These are phyloP conservation scores for Hypoxylon fuscum DNA, from an alignment of 495 filamentous ascomycete genomes.

Conservation along the genomic window DNA sequence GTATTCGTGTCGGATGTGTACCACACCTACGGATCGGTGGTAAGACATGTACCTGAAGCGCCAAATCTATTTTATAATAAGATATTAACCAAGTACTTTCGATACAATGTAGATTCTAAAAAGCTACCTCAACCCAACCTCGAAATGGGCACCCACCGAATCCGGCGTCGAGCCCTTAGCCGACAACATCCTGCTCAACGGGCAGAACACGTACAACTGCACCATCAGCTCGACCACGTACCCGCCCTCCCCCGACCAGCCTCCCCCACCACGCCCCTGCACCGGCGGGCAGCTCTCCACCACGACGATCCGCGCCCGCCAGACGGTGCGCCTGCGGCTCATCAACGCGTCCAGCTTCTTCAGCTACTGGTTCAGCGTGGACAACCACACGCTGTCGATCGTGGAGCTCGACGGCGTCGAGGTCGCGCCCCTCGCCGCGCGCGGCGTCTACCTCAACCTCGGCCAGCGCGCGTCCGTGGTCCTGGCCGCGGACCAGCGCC, in stretches of 20 bases:
- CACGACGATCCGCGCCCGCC: constrained; percentile 18
- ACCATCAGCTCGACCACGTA: constrained; percentile 37
- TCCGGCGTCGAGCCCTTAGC: constrained; percentile 45
- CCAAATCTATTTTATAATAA: background rate
- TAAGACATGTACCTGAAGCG: constrained; percentile 21
- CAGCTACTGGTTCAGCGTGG: constrained; percentile 44
- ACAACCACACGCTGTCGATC: constrained; percentile 44
- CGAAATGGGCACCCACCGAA: constrained; percentile 42
- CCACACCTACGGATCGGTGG: constrained; percentile 39
- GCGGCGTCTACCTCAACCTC: constrained; percentile 44
- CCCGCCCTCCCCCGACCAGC: constrained; percentile 11
- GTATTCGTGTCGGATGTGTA: constrained; percentile 44
- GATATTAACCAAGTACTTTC: background rate
- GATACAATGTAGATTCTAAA: constrained; percentile 24
- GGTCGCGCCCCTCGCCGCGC: constrained; percentile 35
- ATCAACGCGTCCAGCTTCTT: constrained; percentile 43
- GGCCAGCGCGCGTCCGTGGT: constrained; percentile 43
- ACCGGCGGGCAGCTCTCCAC: constrained; percentile 37
- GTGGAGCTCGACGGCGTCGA: constrained; percentile 46
- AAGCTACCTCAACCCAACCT: constrained; percentile 43
- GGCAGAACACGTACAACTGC: constrained; percentile 51
- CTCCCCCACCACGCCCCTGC: constrained; percentile 12
- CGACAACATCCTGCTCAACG: constrained; percentile 49
- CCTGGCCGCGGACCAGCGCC: constrained; percentile 38
- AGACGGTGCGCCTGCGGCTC: constrained; percentile 36